Evolutionary conservation across 345 rosid species (phyloP).

Genomic region (Hypericum perforatum): DNA sequence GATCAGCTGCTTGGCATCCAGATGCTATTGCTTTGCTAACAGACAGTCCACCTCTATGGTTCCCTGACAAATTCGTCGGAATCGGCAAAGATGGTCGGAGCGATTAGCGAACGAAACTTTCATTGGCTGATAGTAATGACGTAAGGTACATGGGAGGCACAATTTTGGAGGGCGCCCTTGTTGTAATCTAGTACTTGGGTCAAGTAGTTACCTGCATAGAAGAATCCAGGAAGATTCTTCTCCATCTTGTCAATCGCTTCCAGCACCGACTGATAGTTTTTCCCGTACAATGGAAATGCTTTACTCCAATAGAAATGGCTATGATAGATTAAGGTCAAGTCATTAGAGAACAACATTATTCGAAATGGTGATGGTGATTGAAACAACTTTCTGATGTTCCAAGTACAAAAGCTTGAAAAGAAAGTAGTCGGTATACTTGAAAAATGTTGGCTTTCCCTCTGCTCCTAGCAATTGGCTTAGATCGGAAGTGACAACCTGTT

Average conservation of each 20-base stretch:
- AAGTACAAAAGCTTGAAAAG: no score
- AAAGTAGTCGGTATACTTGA: slow-evolving; percentile 42
- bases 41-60: slow-evolving; percentile 77
- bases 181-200: no score
- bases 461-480: slow-evolving; percentile 68
- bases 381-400: no score
- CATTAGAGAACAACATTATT: slow-evolving; percentile 3
- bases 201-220: slow-evolving; percentile 70
- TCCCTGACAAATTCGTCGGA: slow-evolving; percentile 38
- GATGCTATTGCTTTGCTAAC: slow-evolving; percentile 78
- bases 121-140: no score
- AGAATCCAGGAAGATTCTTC: slow-evolving; percentile 79
- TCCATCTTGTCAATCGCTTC: slow-evolving; percentile 75
- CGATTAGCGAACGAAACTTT: not conserved
- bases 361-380: slow-evolving; percentile 1
- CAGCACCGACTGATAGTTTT: slow-evolving; percentile 48
- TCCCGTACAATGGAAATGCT: slow-evolving; percentile 75
- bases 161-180: no score
- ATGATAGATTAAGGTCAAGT: slow-evolving; percentile 17
- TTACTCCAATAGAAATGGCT: slow-evolving; percentile 89
- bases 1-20: slow-evolving; percentile 89
- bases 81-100: not conserved
- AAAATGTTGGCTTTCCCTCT: slow-evolving; percentile 80
- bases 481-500: slow-evolving; percentile 72
- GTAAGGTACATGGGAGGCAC: no score